Conservation (phyloP, 345 rosid species). For the Corymbia maculata region DNA sequence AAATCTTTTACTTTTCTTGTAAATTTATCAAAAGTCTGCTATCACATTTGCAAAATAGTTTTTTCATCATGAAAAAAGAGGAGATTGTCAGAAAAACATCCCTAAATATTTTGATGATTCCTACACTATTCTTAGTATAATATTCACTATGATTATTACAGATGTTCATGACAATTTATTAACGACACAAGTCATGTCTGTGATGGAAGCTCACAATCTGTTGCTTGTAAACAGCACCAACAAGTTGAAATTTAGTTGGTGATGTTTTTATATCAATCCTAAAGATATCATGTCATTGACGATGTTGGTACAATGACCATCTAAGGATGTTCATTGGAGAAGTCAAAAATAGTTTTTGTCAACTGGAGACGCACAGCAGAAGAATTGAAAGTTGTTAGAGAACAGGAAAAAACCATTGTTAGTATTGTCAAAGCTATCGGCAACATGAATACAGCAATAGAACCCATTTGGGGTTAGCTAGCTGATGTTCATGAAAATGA, state of each 20-base stretch:
- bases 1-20: no score
- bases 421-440: not conserved
- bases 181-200: accelerated
- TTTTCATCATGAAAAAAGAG: no score
- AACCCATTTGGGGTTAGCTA: not conserved
- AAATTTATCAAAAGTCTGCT: no score
- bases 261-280: not conserved
- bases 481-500: not conserved
- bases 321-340: not conserved
- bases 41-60: no score
- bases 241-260: no score
- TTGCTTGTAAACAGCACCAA: no score
- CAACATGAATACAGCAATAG: not conserved
- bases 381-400: not conserved
- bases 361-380: not conserved
- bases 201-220: not conserved
- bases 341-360: not conserved
- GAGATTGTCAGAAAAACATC: no score
- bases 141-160: no score
- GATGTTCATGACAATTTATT: no score
- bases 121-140: no score
- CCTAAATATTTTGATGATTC: no score
- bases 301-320: not conserved
- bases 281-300: not conserved
- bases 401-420: not conserved